Evolutionary conservation across 2,329 filamentous ascomycete genomes (phyloP).

Genomic region (Sarocladium strictum): DNA sequence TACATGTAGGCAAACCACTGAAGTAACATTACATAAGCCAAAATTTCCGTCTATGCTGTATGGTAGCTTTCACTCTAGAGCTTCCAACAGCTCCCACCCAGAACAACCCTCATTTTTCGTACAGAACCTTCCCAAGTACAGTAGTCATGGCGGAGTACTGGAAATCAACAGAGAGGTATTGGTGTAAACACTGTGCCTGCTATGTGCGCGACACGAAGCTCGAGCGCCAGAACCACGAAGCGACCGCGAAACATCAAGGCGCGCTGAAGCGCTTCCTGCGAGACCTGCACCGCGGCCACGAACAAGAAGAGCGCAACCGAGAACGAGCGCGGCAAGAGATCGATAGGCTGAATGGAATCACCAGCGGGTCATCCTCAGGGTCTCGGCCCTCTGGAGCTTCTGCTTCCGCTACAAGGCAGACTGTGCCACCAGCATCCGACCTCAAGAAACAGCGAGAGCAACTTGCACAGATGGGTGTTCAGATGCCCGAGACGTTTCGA

Average conservation of each 20-base stretch:
- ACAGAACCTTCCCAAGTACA: not conserved
- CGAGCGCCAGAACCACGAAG: constrained; percentile 84
- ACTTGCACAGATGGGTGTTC: constrained; percentile 79
- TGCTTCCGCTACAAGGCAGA: constrained; percentile 4
- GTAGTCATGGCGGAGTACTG: constrained; percentile 86
- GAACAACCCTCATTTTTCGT: too few relatives aligned
- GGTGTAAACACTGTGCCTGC: constrained; percentile 93
- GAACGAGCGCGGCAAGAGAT: constrained; percentile 80
- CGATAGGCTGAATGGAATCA: constrained; percentile 74
- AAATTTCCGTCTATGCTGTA: not conserved
- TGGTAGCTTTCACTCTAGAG: not conserved
- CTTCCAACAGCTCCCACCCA: not conserved
- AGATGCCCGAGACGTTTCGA: constrained; percentile 71
- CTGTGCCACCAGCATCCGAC: constrained; percentile 46
- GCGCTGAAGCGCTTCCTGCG: constrained; percentile 84
- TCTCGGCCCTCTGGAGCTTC: not conserved
- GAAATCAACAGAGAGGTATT: constrained; percentile 96
- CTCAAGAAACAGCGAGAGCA: constrained; percentile 82
- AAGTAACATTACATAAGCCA: not conserved
- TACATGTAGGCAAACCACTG: too few relatives aligned
- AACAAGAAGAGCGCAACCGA: constrained; percentile 73
- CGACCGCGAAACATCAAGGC: constrained; percentile 77
- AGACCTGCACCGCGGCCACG: constrained; percentile 79
- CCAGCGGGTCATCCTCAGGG: constrained; percentile 38
- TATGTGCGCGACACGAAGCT: constrained; percentile 91